Percentiles rank a stretch among this genome's conserved stretches.
Evolutionary conservation across 306 rosid species (phyloP).

Genomic region (cucumber (Cucumis sativus)): DNA sequence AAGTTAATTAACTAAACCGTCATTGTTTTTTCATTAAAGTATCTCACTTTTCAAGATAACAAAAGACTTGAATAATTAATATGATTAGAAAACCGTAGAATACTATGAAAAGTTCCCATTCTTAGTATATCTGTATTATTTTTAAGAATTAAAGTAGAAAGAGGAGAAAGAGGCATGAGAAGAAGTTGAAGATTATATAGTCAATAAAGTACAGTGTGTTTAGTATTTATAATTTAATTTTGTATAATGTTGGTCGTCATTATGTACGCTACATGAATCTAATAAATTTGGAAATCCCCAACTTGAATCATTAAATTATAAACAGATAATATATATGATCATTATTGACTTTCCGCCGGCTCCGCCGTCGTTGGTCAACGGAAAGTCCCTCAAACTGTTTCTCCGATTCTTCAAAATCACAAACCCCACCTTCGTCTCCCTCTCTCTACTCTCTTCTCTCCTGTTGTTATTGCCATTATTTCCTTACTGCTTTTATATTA

Average conservation of each 20-base stretch:
- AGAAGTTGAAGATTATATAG: not conserved
- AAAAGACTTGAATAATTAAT: not conserved
- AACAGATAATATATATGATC: not conserved
- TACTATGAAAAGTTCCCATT: not conserved
- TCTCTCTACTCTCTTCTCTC: not conserved
- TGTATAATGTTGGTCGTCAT: not conserved
- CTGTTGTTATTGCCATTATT: not conserved
- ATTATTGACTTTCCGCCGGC: not conserved
- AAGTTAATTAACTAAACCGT: too few relatives aligned
- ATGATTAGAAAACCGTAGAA: not conserved
- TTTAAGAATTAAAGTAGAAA: not conserved
- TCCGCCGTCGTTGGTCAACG: not conserved
- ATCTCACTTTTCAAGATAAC: not conserved
- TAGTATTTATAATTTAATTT: not conserved
- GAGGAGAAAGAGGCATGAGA: not conserved
- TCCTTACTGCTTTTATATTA: not conserved
- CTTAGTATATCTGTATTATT: not conserved
- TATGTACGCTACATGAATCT: not conserved
- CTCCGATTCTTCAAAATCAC: not conserved
- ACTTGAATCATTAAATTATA: not conserved
- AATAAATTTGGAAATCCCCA: not conserved
- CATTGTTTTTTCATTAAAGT: not conserved
- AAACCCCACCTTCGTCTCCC: not conserved
- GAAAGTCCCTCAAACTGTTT: not conserved
- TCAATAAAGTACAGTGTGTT: not conserved